Evolutionary conservation across 148 eudicot species (phyloP), one percentile per base, ranked within the genome.

Genomic region (Vaccinium macrocarpon): DNA sequence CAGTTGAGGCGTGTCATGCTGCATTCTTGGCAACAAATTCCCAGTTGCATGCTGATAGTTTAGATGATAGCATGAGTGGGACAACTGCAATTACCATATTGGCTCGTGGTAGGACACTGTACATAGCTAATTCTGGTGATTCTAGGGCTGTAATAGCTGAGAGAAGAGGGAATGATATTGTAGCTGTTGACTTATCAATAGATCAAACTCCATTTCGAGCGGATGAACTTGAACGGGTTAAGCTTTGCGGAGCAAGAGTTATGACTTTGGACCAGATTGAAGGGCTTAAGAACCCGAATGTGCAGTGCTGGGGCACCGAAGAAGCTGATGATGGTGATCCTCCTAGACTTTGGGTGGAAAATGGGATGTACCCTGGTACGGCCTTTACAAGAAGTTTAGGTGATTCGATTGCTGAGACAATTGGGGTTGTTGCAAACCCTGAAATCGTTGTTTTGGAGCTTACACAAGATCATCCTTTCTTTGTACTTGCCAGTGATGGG

Each of bases 291-390:
- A 91, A 93, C 87, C 96, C 99, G 50, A 91, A 93, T 86, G 92
- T 91, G 51, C 97, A 91, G 87, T 97, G 97, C 88, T 97, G 99
- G 99, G 99, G 91, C 19, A 95, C 96, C 38, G 99, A 95, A 93
- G 99, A 97, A 87, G 98, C 81, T 38, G 98, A 97, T 90, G 99
- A 97, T 84, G 99, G 99, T 59, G 99, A 97, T 93, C 99, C 99
- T 84, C 99, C 99, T 42, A 92, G 99, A 84, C 84, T 97, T 75
- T 97, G 99, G 99, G 98, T 97, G 78, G 95, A 89, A 84, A 92
- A 93, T 88, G 99, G 98, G 86, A 95, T 97, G 98, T 97, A 95
- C 86, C 99, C 99, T 56, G 99, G 99, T 76, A 97, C 99, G 13
- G 99, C 99, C 82, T 97, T 97, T 79, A 93, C 98, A 1, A 91